A percentile compares a stretch with the other conserved stretches of the same genome.
Evolutionary conservation across 345 rosid genomes (phyloP).

Genomic region (Punica granatum): DNA sequence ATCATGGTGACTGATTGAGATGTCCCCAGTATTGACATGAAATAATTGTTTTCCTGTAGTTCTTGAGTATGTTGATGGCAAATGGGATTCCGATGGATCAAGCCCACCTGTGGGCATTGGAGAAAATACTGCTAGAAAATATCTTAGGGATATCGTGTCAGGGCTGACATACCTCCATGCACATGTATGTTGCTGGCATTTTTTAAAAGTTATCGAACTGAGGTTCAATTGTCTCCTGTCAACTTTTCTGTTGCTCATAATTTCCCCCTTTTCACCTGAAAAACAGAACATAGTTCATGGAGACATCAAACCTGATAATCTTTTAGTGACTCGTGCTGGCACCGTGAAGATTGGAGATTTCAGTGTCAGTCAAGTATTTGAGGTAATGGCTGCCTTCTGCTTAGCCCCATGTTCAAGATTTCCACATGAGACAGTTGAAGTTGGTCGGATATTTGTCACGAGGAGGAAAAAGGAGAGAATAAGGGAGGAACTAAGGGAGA

Average conservation of each 20-base stretch:
- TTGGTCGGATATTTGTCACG: neutral
- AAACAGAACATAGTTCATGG: conserved; percentile 90
- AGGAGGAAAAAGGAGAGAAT: neutral
- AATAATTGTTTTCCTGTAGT: conserved; percentile 32
- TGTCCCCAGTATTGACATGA: conserved; percentile 11
- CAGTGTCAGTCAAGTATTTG: conserved; percentile 94
- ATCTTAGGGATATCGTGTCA: conserved; percentile 72
- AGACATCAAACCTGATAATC: conserved; percentile 97
- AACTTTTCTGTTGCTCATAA: neutral
- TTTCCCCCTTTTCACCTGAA: neutral
- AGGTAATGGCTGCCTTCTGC: conserved; percentile 42
- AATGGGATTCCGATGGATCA: conserved; percentile 64
- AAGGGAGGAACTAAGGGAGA: neutral
- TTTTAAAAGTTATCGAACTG: neutral
- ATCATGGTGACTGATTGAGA: neutral
- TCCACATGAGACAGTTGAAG: neutral
- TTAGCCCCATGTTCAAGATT: neutral
- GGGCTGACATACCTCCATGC: conserved; percentile 93
- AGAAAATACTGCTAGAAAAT: conserved; percentile 79
- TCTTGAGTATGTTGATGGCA: conserved; percentile 92
- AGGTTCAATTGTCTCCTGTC: neutral
- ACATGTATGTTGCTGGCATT: conserved; percentile 51
- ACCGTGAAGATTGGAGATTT: conserved; percentile 93
- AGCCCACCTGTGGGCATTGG: conserved; percentile 54
- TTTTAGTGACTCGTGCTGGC: conserved; percentile 69